Evolutionary conservation across 768 basidiomycete species (phyloP).

Genomic region (Suillus subalutaceus): DNA sequence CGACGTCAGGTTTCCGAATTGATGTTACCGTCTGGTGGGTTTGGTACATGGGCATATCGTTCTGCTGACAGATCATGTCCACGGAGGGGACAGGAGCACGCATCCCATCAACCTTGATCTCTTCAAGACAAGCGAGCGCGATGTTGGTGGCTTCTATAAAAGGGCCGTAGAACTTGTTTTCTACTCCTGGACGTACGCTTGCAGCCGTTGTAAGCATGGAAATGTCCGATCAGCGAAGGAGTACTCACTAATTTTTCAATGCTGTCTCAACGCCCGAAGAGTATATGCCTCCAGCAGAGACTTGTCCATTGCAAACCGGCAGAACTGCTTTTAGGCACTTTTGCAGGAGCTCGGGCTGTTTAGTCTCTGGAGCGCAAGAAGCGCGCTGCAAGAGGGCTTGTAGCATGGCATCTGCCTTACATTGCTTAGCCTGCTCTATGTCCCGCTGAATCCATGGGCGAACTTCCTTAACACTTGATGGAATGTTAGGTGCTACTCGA

Average conservation of each 20-base stretch:
- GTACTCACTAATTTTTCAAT: too few relatives aligned
- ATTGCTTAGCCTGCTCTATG: background rate
- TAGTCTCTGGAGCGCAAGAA: background rate
- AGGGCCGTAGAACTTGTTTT: background rate
- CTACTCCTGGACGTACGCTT: background rate
- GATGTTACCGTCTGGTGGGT: too few relatives aligned
- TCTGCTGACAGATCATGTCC: too few relatives aligned
- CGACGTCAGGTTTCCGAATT: too few relatives aligned
- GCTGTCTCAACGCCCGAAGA: too few relatives aligned
- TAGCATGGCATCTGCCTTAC: background rate
- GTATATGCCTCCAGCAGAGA: too few relatives aligned
- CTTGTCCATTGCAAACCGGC: background rate
- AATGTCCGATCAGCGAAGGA: too few relatives aligned
- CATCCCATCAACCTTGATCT: too few relatives aligned
- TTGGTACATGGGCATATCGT: too few relatives aligned
- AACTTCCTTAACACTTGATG: background rate
- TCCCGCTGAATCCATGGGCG: background rate
- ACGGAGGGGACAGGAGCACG: too few relatives aligned
- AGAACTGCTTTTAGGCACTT: background rate
- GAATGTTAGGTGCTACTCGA: background rate
- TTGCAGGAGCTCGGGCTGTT: background rate
- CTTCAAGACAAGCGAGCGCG: too few relatives aligned
- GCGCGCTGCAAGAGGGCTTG: background rate
- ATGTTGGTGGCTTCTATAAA: background rate
- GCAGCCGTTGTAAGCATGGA: background rate